Evolutionary conservation across 2,329 filamentous ascomycete genomes (phyloP), one percentile per base, ranked within the genome.

Genomic region (Sarocladiaceae sp.): DNA sequence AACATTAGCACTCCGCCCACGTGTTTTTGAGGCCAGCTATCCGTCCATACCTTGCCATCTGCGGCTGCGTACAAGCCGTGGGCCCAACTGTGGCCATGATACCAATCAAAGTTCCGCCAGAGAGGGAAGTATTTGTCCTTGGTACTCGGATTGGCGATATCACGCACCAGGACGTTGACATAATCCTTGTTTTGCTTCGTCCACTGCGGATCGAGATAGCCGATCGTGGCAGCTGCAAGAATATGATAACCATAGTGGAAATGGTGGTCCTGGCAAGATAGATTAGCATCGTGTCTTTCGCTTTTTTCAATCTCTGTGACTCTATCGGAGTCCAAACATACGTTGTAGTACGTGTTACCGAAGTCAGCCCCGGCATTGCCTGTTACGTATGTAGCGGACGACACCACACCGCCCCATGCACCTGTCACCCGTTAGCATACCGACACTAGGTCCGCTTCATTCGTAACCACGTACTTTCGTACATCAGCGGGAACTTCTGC

Each of bases 31-130:
- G 5, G 2, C 28, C 15, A 22, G 26, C 22, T 17, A n/a, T 49
- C 40, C 40, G 8, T 26, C 48, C 47, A 50, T 44, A 74, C 83
- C 71, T 92, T 92, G 55, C 89, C 88, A 65, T 93, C 87, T 52
- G 73, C 74, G 33, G 80, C 77, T 56, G 87, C 80, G 60, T 83
- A 88, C 4, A 93, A 70, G 1, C 88, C 88, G 52, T 90, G 90
- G 2, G 93, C 93, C 90, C 93, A 97, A 54, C 87, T 91, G 75
- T 97, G 94, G 2, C 93, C 94, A 62, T 95, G 84, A 67, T 86
- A 97, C 90, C 90, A 97, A 69, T 97, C 94, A 63, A 97, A 97
- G 53, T 77, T 82, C 47, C 94, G 82, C 55, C 80, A 92, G 59
- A 90, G 85, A 0, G 93, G 92, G 67, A 95, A 97, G 60, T 83